phyloP scores from a whole-genome alignment of 225 moss, liverwort and hornwort genomes.

The Marchantia paleacea region DNA sequence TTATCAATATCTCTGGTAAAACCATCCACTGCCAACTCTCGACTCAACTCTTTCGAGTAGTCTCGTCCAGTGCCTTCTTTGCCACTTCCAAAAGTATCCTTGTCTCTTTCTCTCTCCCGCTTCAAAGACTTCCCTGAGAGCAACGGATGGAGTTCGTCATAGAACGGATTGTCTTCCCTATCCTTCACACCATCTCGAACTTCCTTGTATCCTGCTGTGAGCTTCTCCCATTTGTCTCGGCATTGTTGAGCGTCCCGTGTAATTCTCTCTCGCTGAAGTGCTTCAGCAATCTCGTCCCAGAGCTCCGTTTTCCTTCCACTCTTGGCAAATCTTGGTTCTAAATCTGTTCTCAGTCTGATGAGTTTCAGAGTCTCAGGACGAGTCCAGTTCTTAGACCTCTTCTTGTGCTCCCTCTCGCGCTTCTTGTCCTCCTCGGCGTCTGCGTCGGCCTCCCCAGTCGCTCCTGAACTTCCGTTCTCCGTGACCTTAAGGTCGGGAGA shows the following conservation, averaged over 20 bases:
- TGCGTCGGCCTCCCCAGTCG: slow-evolving; percentile 49
- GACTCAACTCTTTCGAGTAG: slow-evolving; percentile 33
- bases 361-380: slow-evolving; percentile 76
- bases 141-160: slow-evolving; percentile 74
- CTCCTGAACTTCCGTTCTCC: slow-evolving; percentile 53
- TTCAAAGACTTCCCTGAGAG: slow-evolving; percentile 88
- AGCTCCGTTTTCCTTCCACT: slow-evolving; percentile 92
- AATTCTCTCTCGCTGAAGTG: slow-evolving; percentile 67
- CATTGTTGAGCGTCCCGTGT: slow-evolving; percentile 88
- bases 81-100: slow-evolving; percentile 31
- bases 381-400: slow-evolving; percentile 95
- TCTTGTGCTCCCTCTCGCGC: slow-evolving; percentile 82
- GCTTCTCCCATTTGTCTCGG: slow-evolving; percentile 96
- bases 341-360: slow-evolving; percentile 70
- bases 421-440: slow-evolving; percentile 79
- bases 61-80: slow-evolving; percentile 42
- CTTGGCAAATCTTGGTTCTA: slow-evolving; percentile 83
- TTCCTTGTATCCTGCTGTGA: slow-evolving; percentile 91
- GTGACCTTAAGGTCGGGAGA: slow-evolving; percentile 40
- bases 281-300: slow-evolving; percentile 89
- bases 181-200: slow-evolving; percentile 82
- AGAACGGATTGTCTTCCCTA: slow-evolving; percentile 85
- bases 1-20: slow-evolving; percentile 38
- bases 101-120: slow-evolving; percentile 61
- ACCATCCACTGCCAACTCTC: slow-evolving; percentile 35